Evolutionary conservation across 768 basidiomycete genomes (phyloP).

Genomic region (Exsudoporus frostii): DNA sequence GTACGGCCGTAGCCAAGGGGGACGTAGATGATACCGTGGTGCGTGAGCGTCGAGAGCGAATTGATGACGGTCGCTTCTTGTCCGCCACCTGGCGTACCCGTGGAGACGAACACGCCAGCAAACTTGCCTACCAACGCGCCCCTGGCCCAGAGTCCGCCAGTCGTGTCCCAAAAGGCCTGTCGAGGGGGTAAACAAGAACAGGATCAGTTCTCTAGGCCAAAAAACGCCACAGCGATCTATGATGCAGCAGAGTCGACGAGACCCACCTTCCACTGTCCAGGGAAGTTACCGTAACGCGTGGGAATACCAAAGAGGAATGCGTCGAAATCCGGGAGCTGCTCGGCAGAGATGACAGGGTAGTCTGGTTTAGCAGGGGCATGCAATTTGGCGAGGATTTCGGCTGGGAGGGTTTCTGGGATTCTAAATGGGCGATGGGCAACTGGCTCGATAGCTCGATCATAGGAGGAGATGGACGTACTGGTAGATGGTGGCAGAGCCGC

Average conservation of each 20-base stretch:
- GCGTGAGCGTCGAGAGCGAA: slow-evolving; percentile 56
- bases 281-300: slow-evolving; percentile 45
- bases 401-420: slow-evolving; percentile 74
- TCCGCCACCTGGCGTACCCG: slow-evolving; percentile 69
- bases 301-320: slow-evolving; percentile 45
- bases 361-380: slow-evolving; percentile 64
- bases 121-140: slow-evolving; percentile 72
- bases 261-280: slow-evolving; percentile 60
- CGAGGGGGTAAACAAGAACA: neutral
- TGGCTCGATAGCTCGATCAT: neutral
- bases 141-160: slow-evolving; percentile 59
- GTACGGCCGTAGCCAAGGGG: slow-evolving; percentile 63
- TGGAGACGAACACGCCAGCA: slow-evolving; percentile 72
- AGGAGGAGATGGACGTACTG: slow-evolving; percentile 42
- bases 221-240: neutral
- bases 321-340: slow-evolving; percentile 22
- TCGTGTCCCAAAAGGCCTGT: slow-evolving; percentile 72
- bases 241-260: neutral
- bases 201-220: neutral
- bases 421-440: slow-evolving; percentile 34
- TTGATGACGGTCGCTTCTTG: slow-evolving; percentile 59
- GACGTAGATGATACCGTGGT: slow-evolving; percentile 71
- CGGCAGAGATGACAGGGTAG: slow-evolving; percentile 37
- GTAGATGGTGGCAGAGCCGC: slow-evolving; percentile 50
- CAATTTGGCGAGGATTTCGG: slow-evolving; percentile 65